Evolutionary conservation across 2,329 filamentous ascomycete species (phyloP), one percentile per base, ranked within the genome.

Genomic region (Cytospora piceicola): DNA sequence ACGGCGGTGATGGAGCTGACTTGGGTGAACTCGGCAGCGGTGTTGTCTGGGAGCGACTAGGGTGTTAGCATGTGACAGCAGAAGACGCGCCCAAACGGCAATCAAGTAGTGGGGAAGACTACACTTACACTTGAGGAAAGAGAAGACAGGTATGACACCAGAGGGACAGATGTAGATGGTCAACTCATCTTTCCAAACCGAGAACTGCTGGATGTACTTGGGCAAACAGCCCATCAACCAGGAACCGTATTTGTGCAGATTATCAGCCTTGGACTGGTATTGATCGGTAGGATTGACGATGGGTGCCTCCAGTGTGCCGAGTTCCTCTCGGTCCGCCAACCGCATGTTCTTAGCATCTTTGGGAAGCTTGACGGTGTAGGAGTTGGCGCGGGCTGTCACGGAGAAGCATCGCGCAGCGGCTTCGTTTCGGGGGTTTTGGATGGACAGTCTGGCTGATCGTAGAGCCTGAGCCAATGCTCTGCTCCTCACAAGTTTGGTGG

Each of bases 141-240:
- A 88, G 79, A 99, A 94, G 73, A 96, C 91, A 49, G 95, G 95
- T 72, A 97, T 87, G 72, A 98, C 88, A 71, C 93, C 95, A 46
- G 91, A 82, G 1, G 95, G 95, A 57, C 92, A 85, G 75, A 98
- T 95, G 80, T 96, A 94, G 77, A 97, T 92, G 73, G 91, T 93
- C 76, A 99, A 88, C 81, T 99, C 95, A 77, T 99, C 95, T 83
- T 99, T 99, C 95, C 95, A 99, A 64, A 99, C 94, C 15, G 94
- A 96, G 83, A 98, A 98, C 82, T 99, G 95, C 83, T 99, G 96
- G 73, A 99, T 88, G 81, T 97, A 97, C 84, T 97, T 98, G 73
- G 95, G 96, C 75, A 99, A 81, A 79, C 92, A 96, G 72, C 93
- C 94, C 88, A 99, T 94, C 75, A 99, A 82, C 86, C 97, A 99